These are phyloP conservation scores for Rostrohypoxylon terebratum DNA, from an alignment of 495 filamentous ascomycete species.

Conservation along the genomic window DNA sequence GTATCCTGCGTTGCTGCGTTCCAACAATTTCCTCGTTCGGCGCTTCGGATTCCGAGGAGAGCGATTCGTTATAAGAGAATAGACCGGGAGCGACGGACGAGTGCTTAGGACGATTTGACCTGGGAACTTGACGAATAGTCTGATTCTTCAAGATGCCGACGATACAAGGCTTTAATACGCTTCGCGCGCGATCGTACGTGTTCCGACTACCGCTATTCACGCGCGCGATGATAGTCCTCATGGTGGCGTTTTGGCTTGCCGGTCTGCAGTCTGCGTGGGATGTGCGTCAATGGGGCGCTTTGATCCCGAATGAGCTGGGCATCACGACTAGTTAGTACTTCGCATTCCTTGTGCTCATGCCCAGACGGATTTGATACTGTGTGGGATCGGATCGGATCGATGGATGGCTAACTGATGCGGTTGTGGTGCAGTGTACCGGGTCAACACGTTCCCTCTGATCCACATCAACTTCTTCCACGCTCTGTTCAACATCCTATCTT, in stretches of 20 bases:
- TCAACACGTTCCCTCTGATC: constrained; percentile 92
- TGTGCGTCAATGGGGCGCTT: constrained; percentile 76
- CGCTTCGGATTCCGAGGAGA: constrained; percentile 6
- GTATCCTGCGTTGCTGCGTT: constrained; percentile 25
- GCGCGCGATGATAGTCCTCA: constrained; percentile 74
- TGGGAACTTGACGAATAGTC: not conserved
- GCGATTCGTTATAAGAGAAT: not conserved
- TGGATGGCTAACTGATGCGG: constrained; percentile 27
- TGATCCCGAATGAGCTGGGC: constrained; percentile 80
- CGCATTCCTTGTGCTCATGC: not conserved
- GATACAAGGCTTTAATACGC: constrained; percentile 57
- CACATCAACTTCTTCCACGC: constrained; percentile 84
- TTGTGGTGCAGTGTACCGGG: constrained; percentile 77
- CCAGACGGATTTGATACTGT: not conserved
- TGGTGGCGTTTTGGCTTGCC: constrained; percentile 74
- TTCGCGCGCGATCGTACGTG: constrained; percentile 71
- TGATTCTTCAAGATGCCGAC: constrained; percentile 52
- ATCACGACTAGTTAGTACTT: constrained; percentile 76
- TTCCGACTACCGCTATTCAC: constrained; percentile 90
- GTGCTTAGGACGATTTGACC: not conserved
- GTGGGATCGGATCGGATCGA: not conserved
- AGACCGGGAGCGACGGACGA: not conserved
- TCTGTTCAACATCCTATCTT: constrained; percentile 79
- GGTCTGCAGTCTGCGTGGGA: constrained; percentile 74
- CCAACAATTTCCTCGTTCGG: not conserved